Conservation (phyloP, 768 basidiomycete species). For the Phlebiopsis gigantea region DNA sequence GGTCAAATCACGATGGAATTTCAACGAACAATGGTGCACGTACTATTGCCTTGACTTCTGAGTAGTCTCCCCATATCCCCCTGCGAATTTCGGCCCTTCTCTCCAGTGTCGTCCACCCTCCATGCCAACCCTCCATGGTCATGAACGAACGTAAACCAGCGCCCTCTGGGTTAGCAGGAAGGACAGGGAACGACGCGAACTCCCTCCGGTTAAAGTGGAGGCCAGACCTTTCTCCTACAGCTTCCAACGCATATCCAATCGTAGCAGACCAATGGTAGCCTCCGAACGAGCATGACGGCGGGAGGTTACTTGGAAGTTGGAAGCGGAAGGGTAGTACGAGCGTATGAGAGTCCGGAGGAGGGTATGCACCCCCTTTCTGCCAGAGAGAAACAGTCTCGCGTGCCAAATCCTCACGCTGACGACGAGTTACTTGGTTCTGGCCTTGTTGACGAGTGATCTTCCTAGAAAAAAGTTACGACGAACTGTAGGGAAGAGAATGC, state of each 20-base stretch:
- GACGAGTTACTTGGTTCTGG: background rate
- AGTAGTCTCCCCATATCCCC: constrained; percentile 18
- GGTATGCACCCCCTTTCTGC: constrained; percentile 7
- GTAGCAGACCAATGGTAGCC: constrained; percentile 9
- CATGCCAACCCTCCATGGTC: constrained; percentile 12
- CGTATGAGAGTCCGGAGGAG: constrained; percentile 12
- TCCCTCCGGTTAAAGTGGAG: constrained; percentile 16
- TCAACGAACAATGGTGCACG: background rate
- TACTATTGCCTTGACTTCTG: constrained; percentile 15
- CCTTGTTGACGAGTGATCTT: constrained; percentile 9
- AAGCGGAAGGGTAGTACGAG: constrained; percentile 19
- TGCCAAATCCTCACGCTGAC: constrained; percentile 11
- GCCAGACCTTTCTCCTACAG: constrained; percentile 16
- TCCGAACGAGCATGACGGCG: constrained; percentile 18
- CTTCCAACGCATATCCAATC: constrained; percentile 19
- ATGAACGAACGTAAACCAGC: constrained; percentile 4
- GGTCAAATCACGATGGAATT: background rate
- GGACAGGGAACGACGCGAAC: constrained; percentile 11
- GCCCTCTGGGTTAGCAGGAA: constrained; percentile 14
- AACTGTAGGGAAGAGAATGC: background rate
- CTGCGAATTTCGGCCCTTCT: constrained; percentile 12
- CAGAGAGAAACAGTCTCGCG: constrained; percentile 15
- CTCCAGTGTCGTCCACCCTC: constrained; percentile 14
- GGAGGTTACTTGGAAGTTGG: constrained; percentile 11
- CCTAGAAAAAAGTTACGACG: background rate